Evolutionary conservation across 1,284 basidiomycete species (phyloP).

Genomic region (Sanghuangporus baumii): DNA sequence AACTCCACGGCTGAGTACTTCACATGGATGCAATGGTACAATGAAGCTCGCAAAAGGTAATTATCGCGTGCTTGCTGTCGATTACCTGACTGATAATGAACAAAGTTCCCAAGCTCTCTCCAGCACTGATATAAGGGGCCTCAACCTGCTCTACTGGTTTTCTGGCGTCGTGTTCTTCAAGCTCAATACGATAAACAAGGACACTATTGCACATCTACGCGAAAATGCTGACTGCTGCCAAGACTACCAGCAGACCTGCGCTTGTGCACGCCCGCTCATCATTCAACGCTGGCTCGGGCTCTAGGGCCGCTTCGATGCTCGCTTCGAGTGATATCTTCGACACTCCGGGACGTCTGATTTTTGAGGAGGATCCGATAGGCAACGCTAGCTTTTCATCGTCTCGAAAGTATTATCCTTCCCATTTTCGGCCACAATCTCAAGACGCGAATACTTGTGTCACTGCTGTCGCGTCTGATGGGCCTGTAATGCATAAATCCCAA

Average conservation of each 20-base stretch:
- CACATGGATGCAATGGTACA: background rate
- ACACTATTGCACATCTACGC: background rate
- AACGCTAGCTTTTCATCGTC: background rate
- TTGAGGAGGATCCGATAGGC: background rate
- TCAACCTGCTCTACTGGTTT: background rate
- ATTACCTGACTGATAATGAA: background rate
- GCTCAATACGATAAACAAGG: background rate
- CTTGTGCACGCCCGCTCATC: background rate
- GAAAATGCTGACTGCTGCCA: background rate
- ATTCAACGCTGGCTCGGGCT: background rate
- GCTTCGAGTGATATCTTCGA: slow-evolving; percentile 1
- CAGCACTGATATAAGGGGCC: background rate
- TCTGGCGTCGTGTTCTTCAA: background rate
- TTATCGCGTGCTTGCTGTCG: background rate
- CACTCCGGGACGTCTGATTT: background rate
- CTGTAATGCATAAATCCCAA: too few species aligned
- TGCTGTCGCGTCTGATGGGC: background rate
- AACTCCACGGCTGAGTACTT: background rate
- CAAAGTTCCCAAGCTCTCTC: background rate
- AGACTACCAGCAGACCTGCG: background rate
- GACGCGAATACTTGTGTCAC: background rate
- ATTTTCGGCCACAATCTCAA: background rate
- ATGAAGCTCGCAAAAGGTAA: background rate
- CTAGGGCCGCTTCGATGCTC: background rate
- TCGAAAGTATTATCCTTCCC: background rate